Evolutionary conservation across 2,329 filamentous ascomycete genomes (phyloP).

Genomic region (Paramyrothecium roridum): DNA sequence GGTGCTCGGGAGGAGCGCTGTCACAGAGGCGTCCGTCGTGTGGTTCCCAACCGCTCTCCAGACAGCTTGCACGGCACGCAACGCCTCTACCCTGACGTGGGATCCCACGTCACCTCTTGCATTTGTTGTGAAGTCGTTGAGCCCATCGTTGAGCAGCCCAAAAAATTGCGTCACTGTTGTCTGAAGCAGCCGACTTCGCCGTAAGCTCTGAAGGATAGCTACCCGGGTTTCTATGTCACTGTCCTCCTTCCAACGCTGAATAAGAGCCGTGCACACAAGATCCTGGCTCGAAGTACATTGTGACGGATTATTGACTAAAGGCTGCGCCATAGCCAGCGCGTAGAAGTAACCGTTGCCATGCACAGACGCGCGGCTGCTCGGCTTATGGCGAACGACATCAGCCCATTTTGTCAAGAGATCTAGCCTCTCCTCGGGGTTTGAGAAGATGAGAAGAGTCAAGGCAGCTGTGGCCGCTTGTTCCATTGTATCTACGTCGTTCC

Average conservation of each 20-base stretch:
- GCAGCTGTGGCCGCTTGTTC: constrained; percentile 48
- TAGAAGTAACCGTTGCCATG: constrained; percentile 51
- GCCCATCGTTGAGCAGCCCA: constrained; percentile 47
- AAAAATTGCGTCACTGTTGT: constrained; percentile 39
- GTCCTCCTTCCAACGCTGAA: constrained; percentile 51
- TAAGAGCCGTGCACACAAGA: constrained; percentile 41
- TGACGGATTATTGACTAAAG: constrained; percentile 22
- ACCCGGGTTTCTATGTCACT: constrained; percentile 48
- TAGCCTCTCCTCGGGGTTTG: constrained; percentile 28
- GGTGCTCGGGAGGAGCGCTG: constrained; percentile 43
- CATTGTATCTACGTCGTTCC: constrained; percentile 48
- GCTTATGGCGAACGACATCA: constrained; percentile 31
- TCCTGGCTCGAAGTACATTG: constrained; percentile 14
- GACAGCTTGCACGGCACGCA: constrained; percentile 70
- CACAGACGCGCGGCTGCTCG: constrained; percentile 26
- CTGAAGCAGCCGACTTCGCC: constrained; percentile 41
- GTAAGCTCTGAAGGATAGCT: constrained; percentile 53
- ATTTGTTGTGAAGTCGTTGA: constrained; percentile 90
- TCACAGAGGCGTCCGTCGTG: constrained; percentile 27
- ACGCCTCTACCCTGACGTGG: constrained; percentile 75
- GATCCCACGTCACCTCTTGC: constrained; percentile 89
- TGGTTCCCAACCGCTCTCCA: constrained; percentile 34
- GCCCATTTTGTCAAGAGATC: constrained; percentile 44
- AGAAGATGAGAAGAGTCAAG: constrained; percentile 46
- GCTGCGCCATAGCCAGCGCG: constrained; percentile 48